Conservation (phyloP, 2,329 filamentous ascomycete genomes). For the Fusarium sp. region DNA sequence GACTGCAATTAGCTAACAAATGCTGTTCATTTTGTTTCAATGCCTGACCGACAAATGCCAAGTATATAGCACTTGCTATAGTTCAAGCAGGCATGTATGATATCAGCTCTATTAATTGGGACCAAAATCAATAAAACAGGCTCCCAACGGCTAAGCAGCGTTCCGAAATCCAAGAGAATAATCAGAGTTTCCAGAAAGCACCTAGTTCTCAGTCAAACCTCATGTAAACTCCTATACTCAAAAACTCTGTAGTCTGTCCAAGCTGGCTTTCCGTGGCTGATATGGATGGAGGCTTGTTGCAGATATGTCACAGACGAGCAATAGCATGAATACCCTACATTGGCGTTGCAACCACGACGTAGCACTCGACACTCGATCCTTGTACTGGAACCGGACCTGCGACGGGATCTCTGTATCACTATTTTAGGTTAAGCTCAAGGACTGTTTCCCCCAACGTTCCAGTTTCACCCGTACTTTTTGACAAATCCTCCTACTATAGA, state of each 20-base stretch:
- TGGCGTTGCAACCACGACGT: conserved; percentile 20
- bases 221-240: neutral
- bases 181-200: neutral
- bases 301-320: conserved; percentile 28
- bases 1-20: neutral
- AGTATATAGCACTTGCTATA: conserved; percentile 1
- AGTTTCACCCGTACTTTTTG: conserved; percentile 14
- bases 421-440: conserved; percentile 11
- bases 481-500: conserved; percentile 6
- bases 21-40: conserved; percentile 17
- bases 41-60: conserved; percentile 10
- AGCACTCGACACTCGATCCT: conserved; percentile 9
- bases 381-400: conserved; percentile 38
- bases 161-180: neutral
- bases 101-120: neutral
- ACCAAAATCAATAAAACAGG: neutral
- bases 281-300: conserved; percentile 32
- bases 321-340: conserved; percentile 25
- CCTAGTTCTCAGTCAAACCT: conserved; percentile 1
- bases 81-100: neutral
- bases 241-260: neutral
- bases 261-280: conserved; percentile 3
- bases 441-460: conserved; percentile 17
- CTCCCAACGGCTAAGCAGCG: neutral
- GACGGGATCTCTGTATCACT: conserved; percentile 16